A percentile compares a stretch with the other conserved stretches of the same genome.
phyloP scores from a whole-genome alignment of 257 asterid genomes.

The Gentiana macrophylla region DNA sequence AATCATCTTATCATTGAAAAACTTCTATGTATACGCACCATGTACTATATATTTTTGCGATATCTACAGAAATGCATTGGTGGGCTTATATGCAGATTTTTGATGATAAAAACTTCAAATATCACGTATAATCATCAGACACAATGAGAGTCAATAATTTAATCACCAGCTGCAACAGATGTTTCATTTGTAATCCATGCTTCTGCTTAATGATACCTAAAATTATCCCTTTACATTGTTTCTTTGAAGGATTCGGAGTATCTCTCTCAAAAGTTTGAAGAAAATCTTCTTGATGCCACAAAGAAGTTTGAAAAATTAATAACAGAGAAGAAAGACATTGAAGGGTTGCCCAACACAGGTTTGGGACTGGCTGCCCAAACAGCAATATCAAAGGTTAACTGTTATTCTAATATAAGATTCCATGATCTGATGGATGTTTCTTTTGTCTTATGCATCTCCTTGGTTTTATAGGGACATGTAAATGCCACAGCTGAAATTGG shows the following conservation, averaged over 20 bases:
- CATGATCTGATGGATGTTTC: slow-evolving; percentile 4
- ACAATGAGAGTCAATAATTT: too few species aligned
- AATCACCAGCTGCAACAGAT: too few species aligned
- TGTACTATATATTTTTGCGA: too few species aligned
- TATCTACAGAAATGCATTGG: too few species aligned
- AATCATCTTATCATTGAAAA: too few species aligned
- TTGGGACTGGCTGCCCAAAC: slow-evolving; percentile 98
- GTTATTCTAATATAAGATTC: background rate
- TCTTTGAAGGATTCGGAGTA: slow-evolving; percentile 71
- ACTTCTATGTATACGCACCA: too few species aligned
- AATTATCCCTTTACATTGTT: slow-evolving; percentile 5
- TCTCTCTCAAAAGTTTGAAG: slow-evolving; percentile 78
- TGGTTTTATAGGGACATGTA: slow-evolving; percentile 64
- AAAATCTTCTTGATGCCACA: slow-evolving; percentile 91
- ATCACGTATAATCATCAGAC: too few species aligned
- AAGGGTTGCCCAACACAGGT: slow-evolving; percentile 79
- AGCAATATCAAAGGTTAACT: slow-evolving; percentile 76
- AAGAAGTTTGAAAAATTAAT: slow-evolving; percentile 88
- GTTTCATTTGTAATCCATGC: too few species aligned
- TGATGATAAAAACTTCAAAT: too few species aligned
- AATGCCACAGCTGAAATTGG: slow-evolving; percentile 92
- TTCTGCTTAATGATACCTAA: background rate
- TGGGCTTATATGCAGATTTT: too few species aligned
- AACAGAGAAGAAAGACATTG: slow-evolving; percentile 79
- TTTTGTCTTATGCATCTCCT: slow-evolving; percentile 6